Evolutionary conservation across 73 alveolate species (phyloP).

Genomic region (Paramecium tetraurelia): DNA sequence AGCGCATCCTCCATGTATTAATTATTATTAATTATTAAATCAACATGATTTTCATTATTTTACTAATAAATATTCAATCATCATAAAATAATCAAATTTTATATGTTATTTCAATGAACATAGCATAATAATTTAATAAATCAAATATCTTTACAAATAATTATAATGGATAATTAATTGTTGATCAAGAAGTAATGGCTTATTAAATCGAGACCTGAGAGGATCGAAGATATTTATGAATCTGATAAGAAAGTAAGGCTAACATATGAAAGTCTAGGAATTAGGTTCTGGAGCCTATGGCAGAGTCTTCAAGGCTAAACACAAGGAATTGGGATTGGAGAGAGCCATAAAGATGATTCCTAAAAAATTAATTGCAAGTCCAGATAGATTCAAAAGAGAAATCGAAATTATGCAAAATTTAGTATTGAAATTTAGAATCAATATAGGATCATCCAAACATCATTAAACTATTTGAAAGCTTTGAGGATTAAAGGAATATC

Average conservation of each 20-base stretch:
- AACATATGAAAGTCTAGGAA: neutral
- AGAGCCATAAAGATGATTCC: constrained; percentile 88
- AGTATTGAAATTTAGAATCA: neutral
- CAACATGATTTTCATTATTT: neutral
- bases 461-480: constrained; percentile 74
- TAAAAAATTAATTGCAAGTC: constrained; percentile 72
- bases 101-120: neutral
- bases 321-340: constrained; percentile 11
- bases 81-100: neutral
- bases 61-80: neutral
- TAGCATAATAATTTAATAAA: neutral
- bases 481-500: constrained; percentile 68
- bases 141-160: neutral
- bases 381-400: constrained; percentile 68
- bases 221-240: constrained; percentile 38
- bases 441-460: constrained; percentile 79
- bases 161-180: neutral
- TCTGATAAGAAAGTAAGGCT: constrained; percentile 32
- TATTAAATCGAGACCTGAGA: constrained; percentile 43
- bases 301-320: constrained; percentile 30
- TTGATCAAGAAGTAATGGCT: constrained; percentile 53
- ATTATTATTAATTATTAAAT: neutral
- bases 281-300: constrained; percentile 55
- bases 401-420: constrained; percentile 60
- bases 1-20: neutral